Evolutionary conservation across 345 rosid genomes (phyloP).

Genomic region (Eucalyptus sideroxylon): DNA sequence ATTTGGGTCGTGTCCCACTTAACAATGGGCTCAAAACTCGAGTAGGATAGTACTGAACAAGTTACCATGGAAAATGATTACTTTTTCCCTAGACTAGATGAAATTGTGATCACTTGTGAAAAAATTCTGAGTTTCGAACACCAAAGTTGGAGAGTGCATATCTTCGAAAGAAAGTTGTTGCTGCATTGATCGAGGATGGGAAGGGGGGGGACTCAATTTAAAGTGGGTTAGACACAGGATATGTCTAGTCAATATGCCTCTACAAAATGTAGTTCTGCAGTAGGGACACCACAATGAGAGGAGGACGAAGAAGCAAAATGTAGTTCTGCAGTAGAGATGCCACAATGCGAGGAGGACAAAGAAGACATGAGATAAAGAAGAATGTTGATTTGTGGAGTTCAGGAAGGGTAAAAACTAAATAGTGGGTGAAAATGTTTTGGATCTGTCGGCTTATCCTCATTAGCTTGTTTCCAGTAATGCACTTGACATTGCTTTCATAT

Average conservation of each 20-base stretch:
- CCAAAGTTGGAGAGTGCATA: not conserved
- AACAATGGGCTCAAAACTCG: not conserved
- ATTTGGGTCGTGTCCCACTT: not conserved
- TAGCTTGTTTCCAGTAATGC: not conserved
- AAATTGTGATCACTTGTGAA: not conserved
- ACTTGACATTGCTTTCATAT: not conserved
- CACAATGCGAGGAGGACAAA: not conserved
- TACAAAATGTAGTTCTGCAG: not conserved
- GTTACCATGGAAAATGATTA: not conserved
- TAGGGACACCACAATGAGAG: not conserved
- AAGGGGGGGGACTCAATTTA: not conserved
- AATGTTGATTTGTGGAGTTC: not conserved
- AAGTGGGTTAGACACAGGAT: not conserved
- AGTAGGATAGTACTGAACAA: not conserved
- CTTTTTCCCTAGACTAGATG: not conserved
- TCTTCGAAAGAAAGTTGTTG: not conserved
- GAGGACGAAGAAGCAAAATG: not conserved
- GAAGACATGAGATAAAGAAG: not conserved
- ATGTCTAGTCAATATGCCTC: not conserved
- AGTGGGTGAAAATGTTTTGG: not conserved
- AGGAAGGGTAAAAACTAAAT: not conserved
- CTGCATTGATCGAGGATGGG: not conserved
- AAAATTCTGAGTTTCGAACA: not conserved
- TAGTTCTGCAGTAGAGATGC: not conserved
- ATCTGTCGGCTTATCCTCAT: not conserved